Conservation (phyloP, 768 basidiomycete genomes). For the Kwoniella newhampshirensis region DNA sequence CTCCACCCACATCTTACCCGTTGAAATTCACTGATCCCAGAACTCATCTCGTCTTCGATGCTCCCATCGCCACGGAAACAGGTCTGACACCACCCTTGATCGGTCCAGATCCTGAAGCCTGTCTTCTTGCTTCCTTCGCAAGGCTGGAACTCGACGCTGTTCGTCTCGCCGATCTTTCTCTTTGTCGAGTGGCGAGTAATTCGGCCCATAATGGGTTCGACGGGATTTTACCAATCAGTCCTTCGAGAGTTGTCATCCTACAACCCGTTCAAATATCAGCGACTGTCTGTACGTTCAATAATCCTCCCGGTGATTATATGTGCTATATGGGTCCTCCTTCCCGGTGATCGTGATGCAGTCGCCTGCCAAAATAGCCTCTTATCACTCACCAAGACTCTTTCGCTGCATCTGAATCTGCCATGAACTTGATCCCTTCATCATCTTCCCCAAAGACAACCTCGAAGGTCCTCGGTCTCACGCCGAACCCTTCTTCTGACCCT, state of each 20-base stretch:
- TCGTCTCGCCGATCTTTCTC: slow-evolving; percentile 10
- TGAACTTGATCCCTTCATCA: slow-evolving; percentile 76
- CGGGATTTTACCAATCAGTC: slow-evolving; percentile 83
- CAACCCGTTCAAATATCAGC: slow-evolving; percentile 8
- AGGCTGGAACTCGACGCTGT: slow-evolving; percentile 8
- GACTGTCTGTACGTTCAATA: too few relatives aligned
- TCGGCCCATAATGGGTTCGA: slow-evolving; percentile 93
- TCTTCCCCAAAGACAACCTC: slow-evolving; percentile 65
- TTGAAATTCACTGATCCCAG: too few relatives aligned
- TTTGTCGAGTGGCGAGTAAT: slow-evolving; percentile 54
- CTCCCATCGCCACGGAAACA: too few relatives aligned
- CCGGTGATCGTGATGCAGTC: too few relatives aligned
- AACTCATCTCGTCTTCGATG: too few relatives aligned
- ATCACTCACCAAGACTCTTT: slow-evolving; percentile 72
- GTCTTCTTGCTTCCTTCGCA: slow-evolving; percentile 20
- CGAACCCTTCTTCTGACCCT: slow-evolving; percentile 34
- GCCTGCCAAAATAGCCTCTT: background rate
- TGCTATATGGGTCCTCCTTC: too few relatives aligned
- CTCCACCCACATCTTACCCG: too few relatives aligned
- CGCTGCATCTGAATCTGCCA: slow-evolving; percentile 84
- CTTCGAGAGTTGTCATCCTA: slow-evolving; percentile 82
- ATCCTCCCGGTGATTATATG: too few relatives aligned
- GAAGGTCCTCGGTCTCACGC: slow-evolving; percentile 62
- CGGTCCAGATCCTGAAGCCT: slow-evolving; percentile 11
- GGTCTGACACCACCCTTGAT: too few relatives aligned